Evolutionary conservation across 1,139 yeast genomes (phyloP), one percentile per base, ranked within the genome.

Genomic region (Magnusiomyces ingens): DNA sequence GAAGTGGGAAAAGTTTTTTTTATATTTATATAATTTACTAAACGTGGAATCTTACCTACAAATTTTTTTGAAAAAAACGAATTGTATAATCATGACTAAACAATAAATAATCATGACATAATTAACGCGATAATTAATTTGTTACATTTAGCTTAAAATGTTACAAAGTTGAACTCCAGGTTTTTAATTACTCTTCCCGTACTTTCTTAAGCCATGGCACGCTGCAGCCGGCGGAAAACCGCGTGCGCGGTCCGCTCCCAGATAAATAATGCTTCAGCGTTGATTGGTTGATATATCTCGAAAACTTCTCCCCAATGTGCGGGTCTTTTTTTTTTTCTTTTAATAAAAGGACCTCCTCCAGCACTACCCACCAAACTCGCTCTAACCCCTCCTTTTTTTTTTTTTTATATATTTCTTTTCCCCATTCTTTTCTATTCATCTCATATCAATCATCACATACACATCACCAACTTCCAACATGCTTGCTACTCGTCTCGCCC

Each of bases 401-500:
- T 48, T 36, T 21, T 15, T 21, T 21, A 5, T 26, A 35, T 36
- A 26, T 19, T 17, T 32, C n/a, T 29, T 49, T 45, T 35, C 15
- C 40, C 32, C 12, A 40, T 41, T 35, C 46, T 41, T 29, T 32
- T 22, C 10, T 41, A 35, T 32, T n/a, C 18, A 38, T 40, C 12
- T 43, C 43, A 26, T 38, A 17, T n/a, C 11, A 44, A 35, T 29
- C 49, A 21, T 29, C 45, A 29, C 37, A 29, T 22, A 32, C 13
- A 3, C 42, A 26, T 17, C 42, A 8, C 42, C 3, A 10, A 18
- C 15, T 17, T 15, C 6, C 44, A 45, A 11, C 32, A 47, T 47
- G 49, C 49, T 47, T 37, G 44, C 49, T 38, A 6, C 43, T 21
- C 44, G 49, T 47, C 5, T 47, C n/a, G 44, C 49, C 4, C 49